Conservation (phyloP, 192 early-diverging fungal species). For the Rhizophagus prolifer region DNA sequence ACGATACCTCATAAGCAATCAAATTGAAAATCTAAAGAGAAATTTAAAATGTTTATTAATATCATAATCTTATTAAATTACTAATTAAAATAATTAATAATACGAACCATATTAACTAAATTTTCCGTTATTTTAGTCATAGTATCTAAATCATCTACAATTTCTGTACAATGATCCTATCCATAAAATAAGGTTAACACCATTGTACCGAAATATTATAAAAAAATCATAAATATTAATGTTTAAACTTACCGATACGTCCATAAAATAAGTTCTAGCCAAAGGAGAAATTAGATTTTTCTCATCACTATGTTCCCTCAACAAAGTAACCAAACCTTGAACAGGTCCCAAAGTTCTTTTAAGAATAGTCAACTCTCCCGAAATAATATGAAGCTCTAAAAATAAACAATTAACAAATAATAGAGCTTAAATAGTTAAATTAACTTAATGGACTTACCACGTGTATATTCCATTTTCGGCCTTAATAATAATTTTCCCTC, state of each 20-base stretch:
- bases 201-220: background rate
- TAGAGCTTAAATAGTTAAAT: background rate
- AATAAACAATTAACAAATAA: background rate
- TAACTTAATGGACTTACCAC: slow-evolving; percentile 7
- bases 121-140: slow-evolving; percentile 43
- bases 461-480: slow-evolving; percentile 42
- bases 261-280: slow-evolving; percentile 47
- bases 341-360: slow-evolving; percentile 48
- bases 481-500: slow-evolving; percentile 40
- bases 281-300: slow-evolving; percentile 34
- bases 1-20: slow-evolving; percentile 40
- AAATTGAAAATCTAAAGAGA: slow-evolving; percentile 44
- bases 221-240: background rate
- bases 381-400: slow-evolving; percentile 45
- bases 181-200: background rate
- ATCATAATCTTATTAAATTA: background rate
- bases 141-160: slow-evolving; percentile 50
- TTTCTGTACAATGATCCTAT: slow-evolving; percentile 48
- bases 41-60: background rate
- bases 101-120: slow-evolving; percentile 50
- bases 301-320: slow-evolving; percentile 34
- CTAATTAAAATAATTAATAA: background rate
- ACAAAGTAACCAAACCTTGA: slow-evolving; percentile 40
- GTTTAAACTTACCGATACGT: slow-evolving; percentile 35
- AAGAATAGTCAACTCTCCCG: slow-evolving; percentile 43